Base-by-base conservation (phyloP, 2,329 filamentous ascomycete genomes). In the Akanthomyces uredinophilus region DNA sequence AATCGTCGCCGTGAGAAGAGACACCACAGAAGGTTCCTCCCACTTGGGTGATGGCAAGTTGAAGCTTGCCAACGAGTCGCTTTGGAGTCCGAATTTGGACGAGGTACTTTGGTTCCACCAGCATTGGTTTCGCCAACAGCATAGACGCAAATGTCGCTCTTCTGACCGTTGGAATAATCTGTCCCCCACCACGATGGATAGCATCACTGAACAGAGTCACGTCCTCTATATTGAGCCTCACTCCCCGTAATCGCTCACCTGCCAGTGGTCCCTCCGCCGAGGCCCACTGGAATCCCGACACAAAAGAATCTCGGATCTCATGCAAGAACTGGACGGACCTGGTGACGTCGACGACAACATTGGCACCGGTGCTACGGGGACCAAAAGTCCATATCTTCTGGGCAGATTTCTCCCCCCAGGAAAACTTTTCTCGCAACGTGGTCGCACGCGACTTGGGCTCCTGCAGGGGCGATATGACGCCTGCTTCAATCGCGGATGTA, bases 361-460 rank as follows among this genome's bases (percentile, higher is more conserved):
- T 99, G 86, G 95, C 89, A 79, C 95, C 95, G 75, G 85, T 94
- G 78, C 92, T 96, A 80, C 98, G 95, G 73, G 95, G 95, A 80
- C 95, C 95, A 83, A 99, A 99, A 78, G 91, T 95, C 95, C 95
- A 99, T 80, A 99, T 99, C 91, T 99, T 99, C 83, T 95, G 92
- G 81, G 95, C 95, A 80, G 98, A 95, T 73, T 95, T 99, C 75
- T 99, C 93, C 82, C 99, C 95, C 95, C 95, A 99, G 78, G 92
- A 93, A 84, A 90, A 90, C 74, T 98, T 94, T 77, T 98, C 95
- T 70, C 95, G 95, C 67, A 99, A 84, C 77, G 96, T 77, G 87
- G 95, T 93, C 77, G 94, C 95, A 84, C 95, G 95, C 71, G 88
- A 84, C 90, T 99, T 99, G 89, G 98, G 91, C 83, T 99, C 95